Percentiles rank a stretch among this genome's conserved stretches.
Evolutionary conservation across 2,329 filamentous ascomycete genomes (phyloP).

Genomic region (Ascosphaera apis): DNA sequence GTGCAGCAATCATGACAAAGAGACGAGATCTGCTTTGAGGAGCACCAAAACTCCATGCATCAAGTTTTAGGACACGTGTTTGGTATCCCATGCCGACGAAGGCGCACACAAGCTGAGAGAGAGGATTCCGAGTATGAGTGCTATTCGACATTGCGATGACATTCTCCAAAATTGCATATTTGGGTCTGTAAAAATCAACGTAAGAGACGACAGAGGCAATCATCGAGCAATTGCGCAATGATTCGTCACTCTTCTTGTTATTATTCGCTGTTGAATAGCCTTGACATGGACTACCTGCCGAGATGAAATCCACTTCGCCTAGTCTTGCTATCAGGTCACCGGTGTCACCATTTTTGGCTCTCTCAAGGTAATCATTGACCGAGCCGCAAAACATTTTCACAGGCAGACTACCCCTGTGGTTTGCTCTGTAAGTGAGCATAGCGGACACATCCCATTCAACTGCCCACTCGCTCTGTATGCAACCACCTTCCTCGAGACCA

Average conservation of each 20-base stretch:
- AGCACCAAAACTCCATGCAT: conserved; percentile 46
- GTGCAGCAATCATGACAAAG: conserved; percentile 49
- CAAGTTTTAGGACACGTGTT: conserved; percentile 40
- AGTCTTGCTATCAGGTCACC: conserved; percentile 27
- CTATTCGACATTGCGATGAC: conserved; percentile 40
- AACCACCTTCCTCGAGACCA: conserved; percentile 49
- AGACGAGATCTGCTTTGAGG: conserved; percentile 42
- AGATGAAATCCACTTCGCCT: conserved; percentile 44
- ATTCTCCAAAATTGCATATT: conserved; percentile 59
- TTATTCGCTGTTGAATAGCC: conserved; percentile 46
- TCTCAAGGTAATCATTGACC: conserved; percentile 41
- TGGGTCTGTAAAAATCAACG: conserved; percentile 50
- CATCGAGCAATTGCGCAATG: conserved; percentile 50
- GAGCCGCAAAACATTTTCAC: conserved; percentile 43
- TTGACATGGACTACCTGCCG: conserved; percentile 54
- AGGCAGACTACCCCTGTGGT: no score
- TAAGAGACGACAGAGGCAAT: conserved; percentile 54
- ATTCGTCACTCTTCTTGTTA: conserved; percentile 29
- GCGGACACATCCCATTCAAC: conserved; percentile 43
- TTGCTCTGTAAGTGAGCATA: conserved; percentile 52
- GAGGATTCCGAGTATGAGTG: conserved; percentile 33
- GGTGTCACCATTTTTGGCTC: conserved; percentile 30
- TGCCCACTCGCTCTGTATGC: conserved; percentile 39
- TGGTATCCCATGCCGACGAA: conserved; percentile 62
- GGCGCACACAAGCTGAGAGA: conserved; percentile 49